Base-by-base conservation (phyloP, 495 filamentous ascomycete species). In the Glutinoglossum americanum region DNA sequence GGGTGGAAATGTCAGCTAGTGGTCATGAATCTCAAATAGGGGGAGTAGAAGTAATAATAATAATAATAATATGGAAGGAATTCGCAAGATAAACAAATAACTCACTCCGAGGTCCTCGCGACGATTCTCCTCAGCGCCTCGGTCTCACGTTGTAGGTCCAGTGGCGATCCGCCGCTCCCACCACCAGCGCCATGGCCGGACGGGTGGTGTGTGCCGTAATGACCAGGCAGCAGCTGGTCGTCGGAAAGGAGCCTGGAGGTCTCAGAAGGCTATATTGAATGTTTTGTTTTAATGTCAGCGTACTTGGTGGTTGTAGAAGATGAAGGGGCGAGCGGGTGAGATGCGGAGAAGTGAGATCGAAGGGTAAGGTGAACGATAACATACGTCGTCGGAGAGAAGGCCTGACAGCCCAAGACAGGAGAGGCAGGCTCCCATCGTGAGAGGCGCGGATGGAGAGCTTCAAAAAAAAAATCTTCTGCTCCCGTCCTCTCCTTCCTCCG, bases 241-340 rank as follows among this genome's bases (percentile, higher is more conserved):
- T 58, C 56, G 56, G 33, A 58, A 6, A 58, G 56, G 44, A 58
- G 56, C 3, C 56, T 45, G 26, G 56, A 58, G 2, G 56, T 32
- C 51, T 58, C 56, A 5, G 56, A 45, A 21, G 33, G 11, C 56
- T 58, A 41, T 35, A 23, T 27, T 47, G n/a, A 2, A 9, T 54
- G 10, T 55, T 41, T 23, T 55, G n/a, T 33, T 30, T 11, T 33
- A 21, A 19, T 41, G 55, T n/a, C n/a, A n/a, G n/a, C n/a, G n/a
- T n/a, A n/a, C n/a, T n/a, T n/a, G n/a, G n/a, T n/a, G n/a, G n/a
- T n/a, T n/a, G n/a, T n/a, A n/a, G n/a, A n/a, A n/a, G n/a, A n/a
- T 15, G 13, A 41, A 13, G 37, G 15, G 8, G 13, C 8, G 8
- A 17, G 15, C 15, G 37, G 15, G 3, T 4, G 15, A 1, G 37